Base-by-base conservation (phyloP, 2,329 filamentous ascomycete genomes). In the Zymoseptoria ardabiliae region DNA sequence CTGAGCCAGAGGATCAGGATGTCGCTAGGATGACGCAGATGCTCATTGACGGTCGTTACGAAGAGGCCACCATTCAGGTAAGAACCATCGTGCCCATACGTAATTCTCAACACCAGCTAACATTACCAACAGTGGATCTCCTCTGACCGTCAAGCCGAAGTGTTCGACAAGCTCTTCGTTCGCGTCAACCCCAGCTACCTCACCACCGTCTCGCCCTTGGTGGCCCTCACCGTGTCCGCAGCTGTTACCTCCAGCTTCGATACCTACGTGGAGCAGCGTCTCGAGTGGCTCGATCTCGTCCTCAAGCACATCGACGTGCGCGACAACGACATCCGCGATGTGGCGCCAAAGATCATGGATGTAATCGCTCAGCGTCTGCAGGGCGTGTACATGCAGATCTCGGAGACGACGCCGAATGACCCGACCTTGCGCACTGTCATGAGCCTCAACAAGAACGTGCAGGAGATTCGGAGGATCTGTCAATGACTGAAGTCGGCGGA, bases 141-240 rank as follows among this genome's bases (percentile, higher is more conserved):
- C 74, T 87, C 84, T 5, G 70, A 74, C 30, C 80, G 81, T 58
- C 82, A 85, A 64, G 76, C 77, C 17, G 79, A 82, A 52, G 75
- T 87, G n/a, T 87, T 86, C 68, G 82, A 86, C 70, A 77, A 79
- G 25, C 76, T 86, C 55, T 86, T 87, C 68, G 77, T 83, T 21
- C 79, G 77, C 57, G 77, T 81, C 65, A 80, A 82, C 61, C 83
- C 84, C 0, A 71, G 74, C 8, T 87, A 84, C 70, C 74, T 87
- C 22, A 74, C 74, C 19, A 74, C 77, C 48, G 77, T 86, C 19
- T 79, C 82, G 28, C 79, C 82, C 1, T 78, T 87, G 49, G 78
- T 86, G 41, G 76, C 79, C 22, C 77, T 87, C 50, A 85, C 83
- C 2, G 82, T 85, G 23, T 82, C 81, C 56, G 83, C 83, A 21